Percentiles rank a stretch among this genome's conserved stretches.
Conservation (phyloP, 148 eudicot genomes). For the Fagopyrum esculentum region DNA sequence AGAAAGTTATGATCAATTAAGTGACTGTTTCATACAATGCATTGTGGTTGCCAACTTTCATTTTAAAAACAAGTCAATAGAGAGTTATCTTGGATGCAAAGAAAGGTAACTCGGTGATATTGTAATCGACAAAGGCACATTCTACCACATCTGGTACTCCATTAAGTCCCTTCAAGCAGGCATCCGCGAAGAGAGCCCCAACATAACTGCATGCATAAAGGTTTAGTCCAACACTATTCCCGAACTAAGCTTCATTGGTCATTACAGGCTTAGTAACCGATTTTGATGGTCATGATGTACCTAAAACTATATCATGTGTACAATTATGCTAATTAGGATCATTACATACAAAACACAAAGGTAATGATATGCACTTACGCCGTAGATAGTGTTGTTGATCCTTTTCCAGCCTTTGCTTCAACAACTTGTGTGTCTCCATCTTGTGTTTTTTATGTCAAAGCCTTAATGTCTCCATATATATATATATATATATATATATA, state of each 20-base stretch:
- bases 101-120: constrained; percentile 68
- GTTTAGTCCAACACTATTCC: no score
- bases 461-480: constrained; percentile 31
- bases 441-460: constrained; percentile 73
- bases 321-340: no score
- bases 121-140: constrained; percentile 81
- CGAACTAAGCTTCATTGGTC: no score
- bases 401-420: constrained; percentile 96
- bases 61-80: no score
- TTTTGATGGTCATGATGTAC: no score
- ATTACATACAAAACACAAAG: neutral
- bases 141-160: constrained; percentile 93
- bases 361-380: constrained; percentile 48
- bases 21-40: no score
- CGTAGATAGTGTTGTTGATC: constrained; percentile 94
- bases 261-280: no score
- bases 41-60: no score
- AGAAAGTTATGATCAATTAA: no score
- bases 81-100: constrained; percentile 80
- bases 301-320: no score
- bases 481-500: neutral
- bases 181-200: constrained; percentile 92
- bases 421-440: constrained; percentile 98
- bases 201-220: constrained; percentile 50
- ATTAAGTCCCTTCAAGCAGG: constrained; percentile 94